phyloP scores from a whole-genome alignment of 1,284 basidiomycete genomes.

The Mycena citricolor region DNA sequence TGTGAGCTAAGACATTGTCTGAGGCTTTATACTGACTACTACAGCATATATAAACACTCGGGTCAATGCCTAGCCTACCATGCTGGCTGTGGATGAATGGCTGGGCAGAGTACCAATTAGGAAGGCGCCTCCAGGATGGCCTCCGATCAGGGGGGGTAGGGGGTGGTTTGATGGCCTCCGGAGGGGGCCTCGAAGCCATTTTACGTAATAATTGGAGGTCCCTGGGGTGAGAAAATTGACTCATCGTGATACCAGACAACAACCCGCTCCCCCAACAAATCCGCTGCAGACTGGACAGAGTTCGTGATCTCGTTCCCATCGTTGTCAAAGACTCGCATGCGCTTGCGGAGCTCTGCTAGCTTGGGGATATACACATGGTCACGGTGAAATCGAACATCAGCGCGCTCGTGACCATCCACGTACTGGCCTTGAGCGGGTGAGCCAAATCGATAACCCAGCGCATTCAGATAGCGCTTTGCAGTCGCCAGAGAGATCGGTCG shows the following conservation, averaged over 20 bases:
- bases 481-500: conserved; percentile 3
- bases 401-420: conserved; percentile 4
- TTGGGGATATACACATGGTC: conserved; percentile 2
- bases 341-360: neutral
- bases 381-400: neutral
- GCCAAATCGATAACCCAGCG: conserved; percentile 6
- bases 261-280: conserved; percentile 5
- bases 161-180: too few relatives aligned
- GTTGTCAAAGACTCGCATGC: conserved; percentile 7
- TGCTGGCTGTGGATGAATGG: too few relatives aligned
- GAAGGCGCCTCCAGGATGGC: too few relatives aligned
- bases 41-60: too few relatives aligned
- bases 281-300: neutral
- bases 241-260: conserved; percentile 30
- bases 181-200: too few relatives aligned
- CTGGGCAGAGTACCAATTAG: too few relatives aligned
- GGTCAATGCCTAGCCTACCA: too few relatives aligned
- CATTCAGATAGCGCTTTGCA: conserved; percentile 9
- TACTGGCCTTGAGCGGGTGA: conserved; percentile 4
- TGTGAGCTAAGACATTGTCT: too few relatives aligned
- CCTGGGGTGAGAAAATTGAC: too few relatives aligned
- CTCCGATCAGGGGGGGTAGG: too few relatives aligned
- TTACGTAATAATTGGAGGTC: too few relatives aligned
- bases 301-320: conserved; percentile 3
- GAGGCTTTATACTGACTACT: too few relatives aligned